These are phyloP conservation scores for Nakaseomyces kungkrabaensis DNA, from an alignment of 1,139 yeast species.

Conservation along the genomic window DNA sequence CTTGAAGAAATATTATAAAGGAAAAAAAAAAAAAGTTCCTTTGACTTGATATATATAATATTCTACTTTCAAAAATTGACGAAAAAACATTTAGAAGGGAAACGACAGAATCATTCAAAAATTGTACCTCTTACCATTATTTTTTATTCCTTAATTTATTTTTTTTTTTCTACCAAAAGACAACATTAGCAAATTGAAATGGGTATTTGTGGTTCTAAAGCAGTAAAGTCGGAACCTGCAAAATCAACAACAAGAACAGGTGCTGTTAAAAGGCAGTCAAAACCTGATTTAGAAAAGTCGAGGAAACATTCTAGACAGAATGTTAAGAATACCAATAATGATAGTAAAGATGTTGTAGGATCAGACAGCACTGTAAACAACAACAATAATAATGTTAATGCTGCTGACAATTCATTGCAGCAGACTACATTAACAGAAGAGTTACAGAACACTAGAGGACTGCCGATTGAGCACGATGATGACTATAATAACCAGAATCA, in stretches of 20 bases:
- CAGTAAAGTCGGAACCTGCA: not conserved
- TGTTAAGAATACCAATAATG: not conserved
- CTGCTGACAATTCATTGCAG: not conserved
- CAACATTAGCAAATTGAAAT: not conserved
- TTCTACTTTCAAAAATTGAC: not conserved
- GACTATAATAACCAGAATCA: constrained; percentile 5
- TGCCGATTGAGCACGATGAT: not conserved
- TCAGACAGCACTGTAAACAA: not conserved
- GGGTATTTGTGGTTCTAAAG: constrained; percentile 3
- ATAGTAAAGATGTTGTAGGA: not conserved
- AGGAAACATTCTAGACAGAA: not conserved
- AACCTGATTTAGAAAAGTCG: not conserved
- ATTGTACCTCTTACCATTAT: too few relatives aligned
- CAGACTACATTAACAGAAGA: not conserved
- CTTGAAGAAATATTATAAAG: too few relatives aligned
- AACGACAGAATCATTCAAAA: too few relatives aligned
- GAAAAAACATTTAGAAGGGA: not conserved
- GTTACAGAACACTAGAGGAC: constrained; percentile 2
- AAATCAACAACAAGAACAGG: not conserved
- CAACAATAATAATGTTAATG: too few relatives aligned
- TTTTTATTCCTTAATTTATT: too few relatives aligned
- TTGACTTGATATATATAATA: too few relatives aligned
- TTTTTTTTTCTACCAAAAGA: too few relatives aligned
- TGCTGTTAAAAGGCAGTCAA: not conserved
- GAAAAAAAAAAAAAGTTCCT: too few relatives aligned